A percentile compares a stretch with the other conserved stretches of the same genome.
These are phyloP conservation scores for Metschnikowia continentalis DNA, from an alignment of 805 yeast species.

Conservation along the genomic window DNA sequence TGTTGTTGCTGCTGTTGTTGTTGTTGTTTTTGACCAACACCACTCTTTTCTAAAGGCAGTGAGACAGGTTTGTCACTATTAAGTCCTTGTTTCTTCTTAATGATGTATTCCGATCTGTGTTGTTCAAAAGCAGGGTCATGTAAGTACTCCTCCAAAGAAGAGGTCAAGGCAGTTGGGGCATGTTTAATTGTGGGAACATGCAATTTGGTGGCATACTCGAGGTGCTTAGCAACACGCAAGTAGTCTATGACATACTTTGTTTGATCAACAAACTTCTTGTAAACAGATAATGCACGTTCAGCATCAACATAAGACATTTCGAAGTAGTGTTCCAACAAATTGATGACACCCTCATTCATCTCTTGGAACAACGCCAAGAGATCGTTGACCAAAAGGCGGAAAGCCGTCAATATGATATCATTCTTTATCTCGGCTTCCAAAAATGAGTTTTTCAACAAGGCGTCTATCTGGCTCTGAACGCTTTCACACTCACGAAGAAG, in stretches of 20 bases:
- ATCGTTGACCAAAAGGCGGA: conserved; percentile 87
- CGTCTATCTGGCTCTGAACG: conserved; percentile 76
- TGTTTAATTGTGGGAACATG: conserved; percentile 95
- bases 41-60: neutral
- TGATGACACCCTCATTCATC: conserved; percentile 93
- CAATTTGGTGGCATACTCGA: conserved; percentile 80
- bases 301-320: conserved; percentile 88
- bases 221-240: conserved; percentile 82
- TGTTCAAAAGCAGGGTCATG: conserved; percentile 80
- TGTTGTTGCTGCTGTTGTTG: conserved; percentile 27
- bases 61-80: neutral
- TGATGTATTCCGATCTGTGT: conserved; percentile 72
- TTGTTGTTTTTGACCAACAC: conserved; percentile 49
- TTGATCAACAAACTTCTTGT: conserved; percentile 78
- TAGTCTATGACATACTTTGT: conserved; percentile 86
- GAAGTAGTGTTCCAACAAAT: conserved; percentile 87
- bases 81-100: conserved; percentile 46
- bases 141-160: conserved; percentile 82
- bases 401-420: conserved; percentile 79
- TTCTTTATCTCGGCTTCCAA: conserved; percentile 77
- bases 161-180: conserved; percentile 91
- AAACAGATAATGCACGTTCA: conserved; percentile 76
- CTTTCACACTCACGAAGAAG: conserved; percentile 80
- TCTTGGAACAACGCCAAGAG: conserved; percentile 81
- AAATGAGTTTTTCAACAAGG: conserved; percentile 69